Base-by-base conservation (phyloP, 306 rosid genomes). In the Trichosanthes cucumerina region DNA sequence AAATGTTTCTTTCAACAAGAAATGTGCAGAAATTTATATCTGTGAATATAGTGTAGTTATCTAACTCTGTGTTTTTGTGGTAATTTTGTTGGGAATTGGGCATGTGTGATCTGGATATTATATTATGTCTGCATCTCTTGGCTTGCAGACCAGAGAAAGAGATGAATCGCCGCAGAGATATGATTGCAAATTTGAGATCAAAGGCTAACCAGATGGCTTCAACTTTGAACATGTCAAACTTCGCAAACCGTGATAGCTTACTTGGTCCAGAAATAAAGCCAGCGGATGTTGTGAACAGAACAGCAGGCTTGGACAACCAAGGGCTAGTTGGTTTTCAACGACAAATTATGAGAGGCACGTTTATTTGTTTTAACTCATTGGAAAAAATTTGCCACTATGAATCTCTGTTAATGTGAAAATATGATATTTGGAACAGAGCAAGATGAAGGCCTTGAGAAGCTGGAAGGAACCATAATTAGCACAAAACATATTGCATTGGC, bases 401-500 rank as follows among this genome's bases (percentile, higher is more conserved):
- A 4, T 50, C 74, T 24, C 57, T 79, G 34, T 31, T 73, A 15
- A 24, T 41, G 44, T 19, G 62, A 74, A 49, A 31, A 19, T 74
- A 79, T 73, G 83, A 41, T 65, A 71, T 64, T 78, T 81, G 63
- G 57, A 84, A 75, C 97, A 96, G 98, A 96, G 84, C 99, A 96
- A 96, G 99, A 92, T 15, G 97, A 92, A 44, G 98, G 95, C 82
- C 98, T 96, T 69, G 98, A 88, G 89, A 96, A 90, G 79, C 86
- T 96, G 86, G 99, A 95, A 89, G 93, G 86, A 81, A 96, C 96
- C 65, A 96, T 96, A 73, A 52, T 83, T 63, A 95, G 99, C 88
- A 95, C 99, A 31, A 96, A 96, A 83, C 99, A 96, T 87, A 96
- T 96, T 86, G 99, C 99, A 21, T 82, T 96, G 88, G 97, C 99